These are phyloP conservation scores for Benincasa hispida DNA, from an alignment of 306 rosid species.

Conservation along the genomic window DNA sequence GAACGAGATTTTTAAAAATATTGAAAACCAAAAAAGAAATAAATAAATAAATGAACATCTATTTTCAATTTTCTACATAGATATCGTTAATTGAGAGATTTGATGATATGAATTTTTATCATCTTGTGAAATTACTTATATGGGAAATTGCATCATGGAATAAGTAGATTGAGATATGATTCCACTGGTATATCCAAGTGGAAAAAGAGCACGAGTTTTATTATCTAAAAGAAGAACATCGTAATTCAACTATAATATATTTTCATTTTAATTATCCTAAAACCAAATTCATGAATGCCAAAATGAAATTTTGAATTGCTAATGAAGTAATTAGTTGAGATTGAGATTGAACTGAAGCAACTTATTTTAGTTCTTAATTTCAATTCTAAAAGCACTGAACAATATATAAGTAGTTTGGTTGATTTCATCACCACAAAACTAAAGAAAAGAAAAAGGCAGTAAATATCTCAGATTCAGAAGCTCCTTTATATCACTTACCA, in stretches of 20 bases:
- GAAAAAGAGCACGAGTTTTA: background rate
- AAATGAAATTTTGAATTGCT: background rate
- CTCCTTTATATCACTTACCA: constrained; percentile 1
- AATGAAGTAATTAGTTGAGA: background rate
- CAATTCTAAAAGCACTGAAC: background rate
- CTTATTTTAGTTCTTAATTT: background rate
- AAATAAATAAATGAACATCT: no score
- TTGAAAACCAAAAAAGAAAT: no score
- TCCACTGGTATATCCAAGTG: background rate
- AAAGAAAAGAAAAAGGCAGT: background rate
- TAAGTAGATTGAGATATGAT: background rate
- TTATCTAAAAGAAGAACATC: background rate
- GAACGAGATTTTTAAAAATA: background rate
- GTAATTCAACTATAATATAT: no score
- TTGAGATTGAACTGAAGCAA: background rate
- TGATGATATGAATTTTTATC: background rate
- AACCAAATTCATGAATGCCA: background rate
- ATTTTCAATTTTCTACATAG: background rate
- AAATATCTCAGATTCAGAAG: background rate
- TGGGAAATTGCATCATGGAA: background rate
- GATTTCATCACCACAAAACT: constrained; percentile 1
- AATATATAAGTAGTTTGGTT: background rate
- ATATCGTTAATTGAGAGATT: background rate
- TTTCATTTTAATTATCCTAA: background rate
- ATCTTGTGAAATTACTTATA: background rate